Conservation (phyloP, 768 basidiomycete species). For the Lanmaoa pseudosensibilis region DNA sequence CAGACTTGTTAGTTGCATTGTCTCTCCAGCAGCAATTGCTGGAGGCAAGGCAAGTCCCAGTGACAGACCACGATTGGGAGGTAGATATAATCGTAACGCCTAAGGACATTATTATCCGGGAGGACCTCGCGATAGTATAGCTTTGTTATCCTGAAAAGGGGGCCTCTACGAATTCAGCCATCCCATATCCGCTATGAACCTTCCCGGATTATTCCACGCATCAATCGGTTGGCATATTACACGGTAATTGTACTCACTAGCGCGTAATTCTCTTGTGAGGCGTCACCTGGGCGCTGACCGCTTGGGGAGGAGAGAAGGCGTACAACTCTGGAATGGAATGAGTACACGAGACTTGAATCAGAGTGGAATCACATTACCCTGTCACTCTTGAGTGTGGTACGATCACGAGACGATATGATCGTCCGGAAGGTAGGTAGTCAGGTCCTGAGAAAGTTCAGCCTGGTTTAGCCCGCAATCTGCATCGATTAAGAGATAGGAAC, state of each 20-base stretch:
- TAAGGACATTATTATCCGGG: conserved; percentile 34
- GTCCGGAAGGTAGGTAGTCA: conserved; percentile 43
- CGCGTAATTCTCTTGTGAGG: conserved; percentile 24
- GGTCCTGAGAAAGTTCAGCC: conserved; percentile 23
- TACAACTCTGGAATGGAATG: conserved; percentile 34
- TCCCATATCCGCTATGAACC: conserved; percentile 27
- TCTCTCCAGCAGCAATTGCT: conserved; percentile 65
- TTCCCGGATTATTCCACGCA: conserved; percentile 12
- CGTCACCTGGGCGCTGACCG: conserved; percentile 12
- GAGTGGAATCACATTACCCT: conserved; percentile 38
- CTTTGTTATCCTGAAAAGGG: conserved; percentile 3
- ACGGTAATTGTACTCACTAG: conserved; percentile 29
- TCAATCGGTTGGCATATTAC: conserved; percentile 8
- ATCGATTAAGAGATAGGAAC: conserved; percentile 36
- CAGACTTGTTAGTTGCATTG: conserved; percentile 52
- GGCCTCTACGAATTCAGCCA: conserved; percentile 11
- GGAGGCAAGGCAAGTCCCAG: conserved; percentile 51
- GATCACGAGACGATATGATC: conserved; percentile 45
- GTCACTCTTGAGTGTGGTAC: conserved; percentile 40
- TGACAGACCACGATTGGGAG: conserved; percentile 58
- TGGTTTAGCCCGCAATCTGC: conserved; percentile 4
- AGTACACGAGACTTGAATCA: conserved; percentile 5
- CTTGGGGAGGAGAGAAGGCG: conserved; percentile 42
- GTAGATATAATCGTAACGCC: conserved; percentile 61
- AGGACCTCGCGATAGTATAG: conserved; percentile 24